Conservation (phyloP, 345 rosid genomes). For the Eucalyptus tenuipes region DNA sequence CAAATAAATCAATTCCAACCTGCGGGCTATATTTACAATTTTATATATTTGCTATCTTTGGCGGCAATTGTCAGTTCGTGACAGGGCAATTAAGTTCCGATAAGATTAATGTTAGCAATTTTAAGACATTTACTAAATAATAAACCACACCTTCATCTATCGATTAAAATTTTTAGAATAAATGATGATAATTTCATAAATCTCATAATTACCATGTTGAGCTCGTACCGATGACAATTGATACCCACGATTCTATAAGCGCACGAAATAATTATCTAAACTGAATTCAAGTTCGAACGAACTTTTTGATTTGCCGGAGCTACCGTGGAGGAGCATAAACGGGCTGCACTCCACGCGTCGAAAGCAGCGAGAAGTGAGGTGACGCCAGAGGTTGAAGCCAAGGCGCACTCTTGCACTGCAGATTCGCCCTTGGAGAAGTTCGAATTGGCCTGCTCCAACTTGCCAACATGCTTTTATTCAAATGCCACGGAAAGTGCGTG, state of each 20-base stretch:
- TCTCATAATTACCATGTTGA: background rate
- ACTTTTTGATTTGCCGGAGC: too few species aligned
- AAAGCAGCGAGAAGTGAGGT: background rate
- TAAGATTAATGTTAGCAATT: background rate
- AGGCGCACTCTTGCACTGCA: background rate
- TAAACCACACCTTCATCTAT: too few species aligned
- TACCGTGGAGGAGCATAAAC: too few species aligned
- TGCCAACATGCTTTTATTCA: background rate
- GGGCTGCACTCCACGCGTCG: background rate
- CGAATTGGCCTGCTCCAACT: background rate
- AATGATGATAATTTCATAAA: fast-evolving
- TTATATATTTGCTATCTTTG: background rate
- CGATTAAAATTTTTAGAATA: too few species aligned
- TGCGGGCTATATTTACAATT: fast-evolving
- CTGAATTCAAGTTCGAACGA: background rate
- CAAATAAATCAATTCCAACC: background rate
- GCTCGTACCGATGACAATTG: background rate
- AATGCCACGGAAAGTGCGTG: background rate
- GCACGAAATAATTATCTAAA: background rate
- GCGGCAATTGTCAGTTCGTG: background rate
- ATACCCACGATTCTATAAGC: background rate
- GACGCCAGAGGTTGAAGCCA: background rate
- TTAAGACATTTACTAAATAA: too few species aligned
- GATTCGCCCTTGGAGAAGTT: background rate
- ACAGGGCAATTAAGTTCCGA: background rate